Evolutionary conservation across 1,284 basidiomycete genomes (phyloP), one percentile per base, ranked within the genome.

Genomic region (Ustilago sp.): DNA sequence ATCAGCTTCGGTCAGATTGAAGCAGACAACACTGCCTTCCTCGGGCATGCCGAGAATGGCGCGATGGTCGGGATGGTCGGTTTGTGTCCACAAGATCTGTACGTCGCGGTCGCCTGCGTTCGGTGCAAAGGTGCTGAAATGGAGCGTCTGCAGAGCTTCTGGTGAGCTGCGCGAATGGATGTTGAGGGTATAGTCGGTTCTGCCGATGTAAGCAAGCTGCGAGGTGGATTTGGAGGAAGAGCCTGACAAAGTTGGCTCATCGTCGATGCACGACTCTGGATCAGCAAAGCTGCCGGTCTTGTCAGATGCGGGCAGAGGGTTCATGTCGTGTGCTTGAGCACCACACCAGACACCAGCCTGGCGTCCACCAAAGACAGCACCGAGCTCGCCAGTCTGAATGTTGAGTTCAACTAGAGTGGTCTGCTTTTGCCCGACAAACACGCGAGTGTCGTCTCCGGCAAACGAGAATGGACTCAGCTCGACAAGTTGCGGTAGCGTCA

Each of bases 351-450:
- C 69, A 7, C 77, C 68, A 32, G 63, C 63, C 38, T 76, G 77
- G 13, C 73, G 59, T 17, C 85, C 83, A 47, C 91, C 91, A 59
- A 94, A 89, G 0, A 91, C 91, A 7, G 91, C 92, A 85, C 92
- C 93, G 66, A 96, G 89, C 76, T 89, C 89, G 2, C 94, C 94
- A 0, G 93, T 94, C 82, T 92, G 91, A 52, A 95, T 87, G 83
- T 95, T 93, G 13, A 96, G 88, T 47, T 93, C 88, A 39, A 96
- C 87, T 32, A 95, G 85, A 0, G 91, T 92, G 0, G 93, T 94
- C 85, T 93, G 91, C 87, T 95, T 95, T 84, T 90, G 90, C 4
- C 94, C 94, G 1, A 94, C 91, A 84, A 95, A 95, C 15, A 93
- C 89, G 48, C 92, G 89, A 86, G 77, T 91, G 89, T 91, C 89